These are phyloP conservation scores for Colletotrichum sp. DNA, from an alignment of 2,329 filamentous ascomycete species.

Conservation along the genomic window DNA sequence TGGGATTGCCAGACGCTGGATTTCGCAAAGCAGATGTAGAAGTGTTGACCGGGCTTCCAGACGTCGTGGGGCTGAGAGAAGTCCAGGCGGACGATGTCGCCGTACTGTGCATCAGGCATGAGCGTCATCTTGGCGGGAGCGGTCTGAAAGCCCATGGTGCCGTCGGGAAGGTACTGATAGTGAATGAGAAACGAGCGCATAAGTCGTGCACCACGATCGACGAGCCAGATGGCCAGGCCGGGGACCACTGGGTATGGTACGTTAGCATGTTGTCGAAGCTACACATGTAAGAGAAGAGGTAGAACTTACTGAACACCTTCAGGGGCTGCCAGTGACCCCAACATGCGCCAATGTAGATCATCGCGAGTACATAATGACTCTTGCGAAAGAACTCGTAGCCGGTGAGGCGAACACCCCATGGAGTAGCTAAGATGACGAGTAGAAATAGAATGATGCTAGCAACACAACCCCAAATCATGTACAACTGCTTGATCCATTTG, in stretches of 20 bases:
- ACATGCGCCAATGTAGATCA: conserved; percentile 76
- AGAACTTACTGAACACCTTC: conserved; percentile 58
- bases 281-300: not conserved
- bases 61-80: conserved; percentile 64
- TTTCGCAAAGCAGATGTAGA: conserved; percentile 71
- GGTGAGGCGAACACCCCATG: conserved; percentile 63
- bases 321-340: conserved; percentile 77
- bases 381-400: conserved; percentile 83
- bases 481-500: conserved; percentile 65
- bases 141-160: conserved; percentile 57
- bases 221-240: conserved; percentile 65
- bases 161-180: conserved; percentile 56
- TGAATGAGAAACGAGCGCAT: conserved; percentile 54
- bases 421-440: conserved; percentile 62
- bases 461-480: conserved; percentile 76
- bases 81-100: conserved; percentile 69
- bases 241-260: conserved; percentile 52
- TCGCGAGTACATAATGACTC: conserved; percentile 73
- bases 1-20: conserved; percentile 75
- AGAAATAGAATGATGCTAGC: conserved; percentile 59
- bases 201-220: conserved; percentile 67
- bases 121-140: conserved; percentile 54
- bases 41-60: conserved; percentile 74
- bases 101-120: conserved; percentile 61
- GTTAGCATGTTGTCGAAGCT: rapidly evolving